Conservation (phyloP, 176 grass and related monocot species). For the Lolium rigidum region DNA sequence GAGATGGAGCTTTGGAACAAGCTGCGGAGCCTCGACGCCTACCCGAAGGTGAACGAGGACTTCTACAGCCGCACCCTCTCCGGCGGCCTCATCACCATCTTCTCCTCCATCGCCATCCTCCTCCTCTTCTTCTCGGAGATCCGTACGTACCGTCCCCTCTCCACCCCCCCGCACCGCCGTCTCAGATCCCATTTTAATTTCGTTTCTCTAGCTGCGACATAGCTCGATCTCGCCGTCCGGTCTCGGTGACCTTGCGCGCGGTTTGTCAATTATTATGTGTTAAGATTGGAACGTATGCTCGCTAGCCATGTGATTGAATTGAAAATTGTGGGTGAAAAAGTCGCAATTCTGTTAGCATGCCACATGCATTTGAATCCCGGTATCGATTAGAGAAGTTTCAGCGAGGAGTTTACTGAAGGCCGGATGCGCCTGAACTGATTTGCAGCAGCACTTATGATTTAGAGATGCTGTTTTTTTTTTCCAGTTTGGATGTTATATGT, state of each 20-base stretch:
- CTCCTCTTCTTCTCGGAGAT: constrained; percentile 98
- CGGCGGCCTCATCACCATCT: constrained; percentile 91
- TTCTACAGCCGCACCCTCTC: constrained; percentile 98
- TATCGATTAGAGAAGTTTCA: constrained; percentile 14
- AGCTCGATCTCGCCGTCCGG: constrained; percentile 21
- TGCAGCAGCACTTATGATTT: background rate
- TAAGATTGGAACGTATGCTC: background rate
- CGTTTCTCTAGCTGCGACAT: background rate
- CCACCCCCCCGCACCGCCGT: background rate
- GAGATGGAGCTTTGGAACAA: constrained; percentile 88
- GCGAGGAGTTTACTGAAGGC: background rate
- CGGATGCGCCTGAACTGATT: background rate
- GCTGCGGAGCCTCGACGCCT: constrained; percentile 89
- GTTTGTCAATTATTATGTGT: background rate
- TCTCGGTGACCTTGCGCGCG: no score
- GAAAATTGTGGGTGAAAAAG: background rate
- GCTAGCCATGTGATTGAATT: constrained; percentile 9
- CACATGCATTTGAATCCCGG: background rate
- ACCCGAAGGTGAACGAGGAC: constrained; percentile 99
- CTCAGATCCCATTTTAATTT: constrained; percentile 44
- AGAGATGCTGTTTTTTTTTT: constrained; percentile 27
- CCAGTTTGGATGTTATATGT: background rate
- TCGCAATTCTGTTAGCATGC: background rate
- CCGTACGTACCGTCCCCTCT: constrained; percentile 55
- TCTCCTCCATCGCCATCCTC: constrained; percentile 84